Evolutionary conservation across 352 stramenopile species (phyloP), one percentile per base, ranked within the genome.

Genomic region (Pythium biforme): DNA sequence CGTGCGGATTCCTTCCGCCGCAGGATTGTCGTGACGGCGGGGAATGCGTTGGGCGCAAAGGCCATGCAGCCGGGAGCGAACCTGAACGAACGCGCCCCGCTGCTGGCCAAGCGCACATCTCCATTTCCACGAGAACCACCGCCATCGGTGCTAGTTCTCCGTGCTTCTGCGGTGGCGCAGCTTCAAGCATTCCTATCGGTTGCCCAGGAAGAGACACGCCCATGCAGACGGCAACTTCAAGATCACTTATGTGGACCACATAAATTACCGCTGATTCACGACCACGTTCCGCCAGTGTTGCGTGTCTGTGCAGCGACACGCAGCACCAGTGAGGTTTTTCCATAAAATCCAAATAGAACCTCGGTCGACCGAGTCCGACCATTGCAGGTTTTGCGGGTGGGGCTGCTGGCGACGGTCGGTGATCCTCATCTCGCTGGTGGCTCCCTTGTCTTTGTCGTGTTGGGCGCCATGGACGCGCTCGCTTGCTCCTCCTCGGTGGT

Each of bases 141-240:
- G 15, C 33, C 49, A 17, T 27, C 23, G 48, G 10, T 37, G 7
- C 48, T 23, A 40, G n/a, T 47, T n/a, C 17, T 47, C 4, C n/a
- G 20, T 4, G 29, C 23, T 33, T 26, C 47, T 17, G 12, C 45
- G 17, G 20, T n/a, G 9, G 45, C n/a, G 25, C 19, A 26, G 19
- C 19, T 26, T 48, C 41, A 48, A 48, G 19, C 41, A 1, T 17
- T 12, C 5, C 41, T 9, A 17, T 22, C 20, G 26, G 43, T 46
- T 54, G 55, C 55, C 52, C 55, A 54, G 43, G 43, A 62, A 62
- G 41, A 40, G 55, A 46, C 29, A 55, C 55, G 48, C 20, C 34
- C 37, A 12, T 19, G 1, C 11, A 17, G 8, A 37, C 8, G 23
- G 55, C 55, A 62, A 62, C 55, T 62, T 62, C 55, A 61, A 62